Conservation (phyloP, 2,329 filamentous ascomycete species). For the Endothia cerciana region DNA sequence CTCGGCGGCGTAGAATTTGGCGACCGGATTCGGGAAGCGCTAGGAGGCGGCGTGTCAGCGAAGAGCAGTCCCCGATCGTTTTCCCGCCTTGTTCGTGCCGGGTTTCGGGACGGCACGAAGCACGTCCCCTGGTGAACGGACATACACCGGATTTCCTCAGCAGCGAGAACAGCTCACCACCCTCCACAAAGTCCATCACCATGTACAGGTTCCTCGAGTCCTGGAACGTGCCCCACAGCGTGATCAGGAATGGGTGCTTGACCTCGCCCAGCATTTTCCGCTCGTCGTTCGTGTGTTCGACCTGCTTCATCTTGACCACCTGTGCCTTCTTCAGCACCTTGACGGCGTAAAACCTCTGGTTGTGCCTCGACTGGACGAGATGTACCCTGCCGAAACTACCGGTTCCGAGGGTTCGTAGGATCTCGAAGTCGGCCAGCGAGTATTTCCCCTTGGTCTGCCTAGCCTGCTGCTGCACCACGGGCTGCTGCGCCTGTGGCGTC, state of each 20-base stretch:
- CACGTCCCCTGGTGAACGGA: slow-evolving; percentile 29
- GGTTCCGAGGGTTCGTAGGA: slow-evolving; percentile 90
- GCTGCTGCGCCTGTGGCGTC: slow-evolving; percentile 32
- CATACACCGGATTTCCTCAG: slow-evolving; percentile 88
- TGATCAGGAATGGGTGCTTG: slow-evolving; percentile 97
- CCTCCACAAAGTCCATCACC: slow-evolving; percentile 99
- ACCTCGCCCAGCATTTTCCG: slow-evolving; percentile 93
- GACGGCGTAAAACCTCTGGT: slow-evolving; percentile 96
- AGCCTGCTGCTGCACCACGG: slow-evolving; percentile 39
- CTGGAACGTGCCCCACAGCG: slow-evolving; percentile 97
- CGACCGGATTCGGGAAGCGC: slow-evolving; percentile 98
- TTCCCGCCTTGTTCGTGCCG: background rate
- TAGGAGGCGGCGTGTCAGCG: slow-evolving; percentile 45
- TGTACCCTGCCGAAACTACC: slow-evolving; percentile 97
- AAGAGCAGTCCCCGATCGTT: slow-evolving; percentile 11
- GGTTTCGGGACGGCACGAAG: background rate
- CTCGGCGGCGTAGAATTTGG: slow-evolving; percentile 98
- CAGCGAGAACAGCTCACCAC: slow-evolving; percentile 94
- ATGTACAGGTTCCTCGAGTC: slow-evolving; percentile 96
- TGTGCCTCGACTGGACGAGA: slow-evolving; percentile 96
- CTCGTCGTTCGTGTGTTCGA: slow-evolving; percentile 99
- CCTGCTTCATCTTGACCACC: slow-evolving; percentile 99
- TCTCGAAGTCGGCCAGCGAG: slow-evolving; percentile 84
- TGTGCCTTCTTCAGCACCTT: slow-evolving; percentile 99
- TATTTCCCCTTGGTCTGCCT: slow-evolving; percentile 97